Evolutionary conservation across 495 filamentous ascomycete species (phyloP).

Genomic region (Aspergillus campestris): DNA sequence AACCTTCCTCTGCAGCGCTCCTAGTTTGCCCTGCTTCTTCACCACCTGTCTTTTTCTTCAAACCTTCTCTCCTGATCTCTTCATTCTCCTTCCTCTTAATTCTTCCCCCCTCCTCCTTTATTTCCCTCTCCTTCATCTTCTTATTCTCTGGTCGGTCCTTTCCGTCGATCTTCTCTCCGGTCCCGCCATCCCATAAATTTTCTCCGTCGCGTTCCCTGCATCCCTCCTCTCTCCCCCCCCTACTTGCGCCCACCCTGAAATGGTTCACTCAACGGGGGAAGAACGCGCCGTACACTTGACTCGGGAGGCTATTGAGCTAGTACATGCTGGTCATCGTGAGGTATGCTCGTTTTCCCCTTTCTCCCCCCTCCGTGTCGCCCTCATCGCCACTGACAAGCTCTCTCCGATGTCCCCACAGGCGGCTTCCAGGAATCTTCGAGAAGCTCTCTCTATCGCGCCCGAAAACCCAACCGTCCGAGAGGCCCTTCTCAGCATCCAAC

Average conservation of each 20-base stretch:
- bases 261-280: conserved; percentile 40
- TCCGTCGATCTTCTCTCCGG: conserved; percentile 8
- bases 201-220: conserved; percentile 5
- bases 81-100: conserved; percentile 1
- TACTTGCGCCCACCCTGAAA: conserved; percentile 28
- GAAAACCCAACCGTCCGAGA: conserved; percentile 45
- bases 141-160: not conserved
- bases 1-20: too few species aligned
- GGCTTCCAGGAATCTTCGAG: conserved; percentile 49
- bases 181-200: conserved; percentile 2
- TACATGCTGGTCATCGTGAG: conserved; percentile 41
- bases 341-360: conserved; percentile 17
- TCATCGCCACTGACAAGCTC: not conserved
- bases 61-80: not conserved
- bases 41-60: too few species aligned
- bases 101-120: conserved; percentile 1
- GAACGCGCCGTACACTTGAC: conserved; percentile 43
- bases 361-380: conserved; percentile 4
- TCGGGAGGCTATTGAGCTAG: conserved; percentile 41
- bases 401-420: conserved; percentile 31
- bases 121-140: not conserved
- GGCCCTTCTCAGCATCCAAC: conserved; percentile 42
- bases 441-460: conserved; percentile 54
- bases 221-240: conserved; percentile 5
- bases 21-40: too few species aligned